Percentiles rank a stretch among this genome's conserved stretches.
Evolutionary conservation across 768 basidiomycete species (phyloP).

Genomic region (Macrolepiota albuminosa): DNA sequence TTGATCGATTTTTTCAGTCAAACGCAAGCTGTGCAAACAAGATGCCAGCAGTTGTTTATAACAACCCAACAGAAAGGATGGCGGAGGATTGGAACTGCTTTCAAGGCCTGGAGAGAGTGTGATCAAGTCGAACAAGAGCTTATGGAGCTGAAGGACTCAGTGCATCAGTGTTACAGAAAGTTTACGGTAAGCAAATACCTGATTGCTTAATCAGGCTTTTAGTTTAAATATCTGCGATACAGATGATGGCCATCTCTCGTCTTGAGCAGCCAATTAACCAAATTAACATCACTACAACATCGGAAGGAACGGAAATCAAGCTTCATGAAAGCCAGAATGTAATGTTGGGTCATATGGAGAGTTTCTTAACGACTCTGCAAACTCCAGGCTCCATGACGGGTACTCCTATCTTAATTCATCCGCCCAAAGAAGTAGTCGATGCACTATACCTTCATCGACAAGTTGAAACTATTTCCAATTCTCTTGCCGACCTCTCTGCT

Average conservation of each 20-base stretch:
- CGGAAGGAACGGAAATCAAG: not conserved
- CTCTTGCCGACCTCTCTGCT: slow-evolving; percentile 5
- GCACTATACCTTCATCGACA: slow-evolving; percentile 12
- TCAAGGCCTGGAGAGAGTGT: slow-evolving; percentile 6
- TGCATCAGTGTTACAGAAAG: slow-evolving; percentile 12
- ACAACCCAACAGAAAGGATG: slow-evolving; percentile 1
- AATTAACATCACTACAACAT: not conserved
- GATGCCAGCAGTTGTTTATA: not conserved
- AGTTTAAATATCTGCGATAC: not conserved
- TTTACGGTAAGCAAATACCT: slow-evolving; percentile 9
- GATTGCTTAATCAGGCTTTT: not conserved
- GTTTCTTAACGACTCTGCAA: slow-evolving; percentile 6
- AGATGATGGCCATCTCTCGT: slow-evolving; percentile 12
- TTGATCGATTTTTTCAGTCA: not conserved
- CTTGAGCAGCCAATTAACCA: slow-evolving; percentile 7
- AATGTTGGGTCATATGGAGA: slow-evolving; percentile 8
- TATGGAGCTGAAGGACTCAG: slow-evolving; percentile 3
- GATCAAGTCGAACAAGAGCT: slow-evolving; percentile 9
- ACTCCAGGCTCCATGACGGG: not conserved
- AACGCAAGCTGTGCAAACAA: not conserved
- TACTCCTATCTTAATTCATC: not conserved
- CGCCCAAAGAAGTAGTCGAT: slow-evolving; percentile 4
- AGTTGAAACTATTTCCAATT: slow-evolving; percentile 9
- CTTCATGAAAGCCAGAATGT: slow-evolving; percentile 8
- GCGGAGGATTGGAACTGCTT: slow-evolving; percentile 5